phyloP scores from a whole-genome alignment of 2,329 filamentous ascomycete species.

The Colletotrichum sp. region DNA sequence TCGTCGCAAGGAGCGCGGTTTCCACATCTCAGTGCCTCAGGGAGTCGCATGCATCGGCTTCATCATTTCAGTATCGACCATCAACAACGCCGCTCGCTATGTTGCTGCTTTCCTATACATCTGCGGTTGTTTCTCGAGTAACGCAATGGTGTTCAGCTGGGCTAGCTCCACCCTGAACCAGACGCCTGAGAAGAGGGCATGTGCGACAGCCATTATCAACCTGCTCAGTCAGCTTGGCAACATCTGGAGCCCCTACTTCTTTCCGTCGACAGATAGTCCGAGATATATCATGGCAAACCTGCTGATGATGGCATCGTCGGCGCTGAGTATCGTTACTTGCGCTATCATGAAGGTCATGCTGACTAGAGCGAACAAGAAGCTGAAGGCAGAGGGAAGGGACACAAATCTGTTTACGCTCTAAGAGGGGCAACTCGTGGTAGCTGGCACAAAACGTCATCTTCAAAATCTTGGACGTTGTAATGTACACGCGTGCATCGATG shows the following conservation, averaged over 20 bases:
- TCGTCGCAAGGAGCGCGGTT: conserved; percentile 21
- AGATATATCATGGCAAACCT: conserved; percentile 33
- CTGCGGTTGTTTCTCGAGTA: conserved; percentile 26
- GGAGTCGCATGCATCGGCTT: conserved; percentile 58
- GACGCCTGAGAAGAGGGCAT: conserved; percentile 42
- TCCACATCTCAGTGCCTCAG: conserved; percentile 21
- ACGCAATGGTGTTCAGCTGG: conserved; percentile 39
- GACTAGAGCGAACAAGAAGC: neutral
- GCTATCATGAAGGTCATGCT: conserved; percentile 4
- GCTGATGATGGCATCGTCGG: conserved; percentile 17
- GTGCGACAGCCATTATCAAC: conserved; percentile 39
- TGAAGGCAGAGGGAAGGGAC: neutral
- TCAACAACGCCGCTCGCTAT: conserved; percentile 55
- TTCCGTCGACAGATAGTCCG: conserved; percentile 29
- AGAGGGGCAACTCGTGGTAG: neutral
- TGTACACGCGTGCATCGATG: neutral
- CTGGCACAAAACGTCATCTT: neutral
- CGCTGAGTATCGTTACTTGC: neutral
- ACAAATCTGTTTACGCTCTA: neutral
- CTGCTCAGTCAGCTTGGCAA: conserved; percentile 41
- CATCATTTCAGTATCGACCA: conserved; percentile 64
- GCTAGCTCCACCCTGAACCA: conserved; percentile 34
- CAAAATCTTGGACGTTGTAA: neutral
- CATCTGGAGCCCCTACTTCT: conserved; percentile 44
- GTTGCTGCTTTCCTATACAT: conserved; percentile 38